Evolutionary conservation across 1,284 basidiomycete genomes (phyloP), one percentile per base, ranked within the genome.

Genomic region (Schizopora paradoxa): DNA sequence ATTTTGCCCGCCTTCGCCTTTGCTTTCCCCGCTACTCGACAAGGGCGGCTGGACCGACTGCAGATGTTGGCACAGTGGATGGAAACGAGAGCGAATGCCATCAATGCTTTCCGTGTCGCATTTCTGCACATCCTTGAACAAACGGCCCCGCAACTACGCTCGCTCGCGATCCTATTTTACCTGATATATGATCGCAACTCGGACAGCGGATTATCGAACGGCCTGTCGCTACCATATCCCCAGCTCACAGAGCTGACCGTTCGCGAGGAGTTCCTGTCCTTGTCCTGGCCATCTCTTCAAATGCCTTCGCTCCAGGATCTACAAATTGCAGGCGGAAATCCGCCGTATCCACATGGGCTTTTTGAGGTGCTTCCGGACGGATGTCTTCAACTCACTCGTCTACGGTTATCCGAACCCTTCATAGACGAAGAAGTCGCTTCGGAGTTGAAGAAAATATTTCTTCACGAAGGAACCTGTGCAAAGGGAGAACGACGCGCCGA

Each of bases 341-440:
- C 31, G 1, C 47, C 43, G n/a, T n/a, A 39, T 21, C 42, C 43
- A 1, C 45, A 40, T 16, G 22, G 16, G 13, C 13, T 38, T 8
- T 32, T 49, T 18, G 47, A 18, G 21, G 27, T 37, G 13, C 21
- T 49, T 6, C 13, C 18, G 18, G 16, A 29, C 5, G 29, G 47
- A 14, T 49, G 42, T 21, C 47, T 43, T 11, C 21, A 33, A 23
- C 38, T 49, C 10, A 33, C 16, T 13, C 36, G 29, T 29, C 34
- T 49, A 13, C 47, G 35, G 18, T 29, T 49, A 10, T 31, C 47
- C 10, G 43, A 49, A 27, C 47, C 47, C 2, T 33, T 49, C 37
- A 26, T 49, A 8, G 35, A 48, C 34, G 47, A 40, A 7, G 36
- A 10, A 18, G 44, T 31, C 8, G 38, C 33, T 18, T 22, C 26